Evolutionary conservation across 2,329 filamentous ascomycete species (phyloP), one percentile per base, ranked within the genome.

Genomic region (Ophiostoma piceae): DNA sequence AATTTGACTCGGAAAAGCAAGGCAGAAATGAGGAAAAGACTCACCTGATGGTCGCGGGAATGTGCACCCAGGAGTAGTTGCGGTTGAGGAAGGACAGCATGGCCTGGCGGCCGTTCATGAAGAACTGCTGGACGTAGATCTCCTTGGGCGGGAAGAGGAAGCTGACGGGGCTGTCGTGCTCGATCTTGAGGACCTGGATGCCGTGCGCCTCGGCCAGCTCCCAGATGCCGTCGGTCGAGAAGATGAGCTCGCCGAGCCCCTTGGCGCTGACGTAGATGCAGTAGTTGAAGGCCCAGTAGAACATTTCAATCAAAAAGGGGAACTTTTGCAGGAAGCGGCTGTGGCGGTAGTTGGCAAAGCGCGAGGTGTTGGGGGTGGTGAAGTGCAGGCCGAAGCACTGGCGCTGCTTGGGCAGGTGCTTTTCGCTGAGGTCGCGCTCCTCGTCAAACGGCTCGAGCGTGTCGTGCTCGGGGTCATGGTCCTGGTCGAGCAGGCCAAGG

Each of bases 211-310:
- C 62, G 9, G 62, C 62, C 62, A 65, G 35, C 62, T 37, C 62
- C 62, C 62, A 65, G 35, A 65, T 65, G 9, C 62, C 62, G n/a
- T 65, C 62, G 3, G 62, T 65, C 19, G 62, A 65, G 62, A 39
- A 65, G 35, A 65, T 39, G 32, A 65, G 62, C 62, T 65, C 62
- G 19, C 62, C 62, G 9, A 65, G 19, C 3, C 62, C 62, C 62
- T 65, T 65, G 19, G 62, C 62, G 19, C 62, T 65, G 62, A 65
- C 32, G 9, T 65, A 65, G 62, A 65, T 12, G 35, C 35, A 3
- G 4, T 65, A 65, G 62, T 65, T 65, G n/a, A 65, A 65, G 35
- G 62, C 62, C 62, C 62, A 65, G 62, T 65, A 65, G 8, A 65
- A 39, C 62, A 65, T 65, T 35, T 65, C 62, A 19, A 65, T 16